A percentile compares a stretch with the other conserved stretches of the same genome.
These are phyloP conservation scores for Fusarium pseudoanthophilum DNA, from an alignment of 2,329 filamentous ascomycete species.

Conservation along the genomic window DNA sequence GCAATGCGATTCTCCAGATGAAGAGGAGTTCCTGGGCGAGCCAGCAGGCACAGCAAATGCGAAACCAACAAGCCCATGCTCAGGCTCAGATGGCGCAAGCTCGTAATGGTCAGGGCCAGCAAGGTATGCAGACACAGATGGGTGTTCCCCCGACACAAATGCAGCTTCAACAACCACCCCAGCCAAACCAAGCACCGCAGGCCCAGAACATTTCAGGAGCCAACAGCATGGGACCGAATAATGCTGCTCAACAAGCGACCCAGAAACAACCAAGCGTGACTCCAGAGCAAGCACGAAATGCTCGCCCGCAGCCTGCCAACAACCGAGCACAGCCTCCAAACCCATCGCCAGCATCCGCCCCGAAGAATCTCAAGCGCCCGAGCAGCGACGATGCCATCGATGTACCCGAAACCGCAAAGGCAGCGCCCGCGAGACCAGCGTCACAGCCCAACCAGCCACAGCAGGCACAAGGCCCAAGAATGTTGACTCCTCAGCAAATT, in stretches of 20 bases:
- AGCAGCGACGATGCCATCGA: constrained; percentile 59
- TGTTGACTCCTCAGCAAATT: constrained; percentile 49
- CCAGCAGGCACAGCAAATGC: constrained; percentile 47
- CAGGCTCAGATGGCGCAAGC: constrained; percentile 51
- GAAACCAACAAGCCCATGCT: constrained; percentile 40
- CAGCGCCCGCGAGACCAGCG: constrained; percentile 35
- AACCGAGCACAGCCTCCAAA: constrained; percentile 52
- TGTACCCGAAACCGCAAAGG: constrained; percentile 33
- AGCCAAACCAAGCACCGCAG: constrained; percentile 53
- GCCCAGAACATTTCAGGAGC: constrained; percentile 52
- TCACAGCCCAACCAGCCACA: constrained; percentile 42
- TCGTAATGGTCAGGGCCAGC: constrained; percentile 45
- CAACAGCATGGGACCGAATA: constrained; percentile 58
- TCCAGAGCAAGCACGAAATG: constrained; percentile 41
- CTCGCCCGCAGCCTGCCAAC: constrained; percentile 44
- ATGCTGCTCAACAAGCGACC: constrained; percentile 44
- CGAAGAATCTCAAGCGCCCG: constrained; percentile 63
- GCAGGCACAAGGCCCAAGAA: constrained; percentile 32
- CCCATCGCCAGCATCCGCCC: constrained; percentile 52
- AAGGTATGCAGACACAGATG: constrained; percentile 53
- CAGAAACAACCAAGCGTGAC: constrained; percentile 47
- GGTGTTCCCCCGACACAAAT: constrained; percentile 61
- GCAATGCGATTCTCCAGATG: constrained; percentile 47
- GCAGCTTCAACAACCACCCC: constrained; percentile 63
- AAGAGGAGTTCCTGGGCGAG: constrained; percentile 49